Evolutionary conservation across 805 yeast genomes (phyloP), one percentile per base, ranked within the genome.

Genomic region (Barnettozyma pratensis): DNA sequence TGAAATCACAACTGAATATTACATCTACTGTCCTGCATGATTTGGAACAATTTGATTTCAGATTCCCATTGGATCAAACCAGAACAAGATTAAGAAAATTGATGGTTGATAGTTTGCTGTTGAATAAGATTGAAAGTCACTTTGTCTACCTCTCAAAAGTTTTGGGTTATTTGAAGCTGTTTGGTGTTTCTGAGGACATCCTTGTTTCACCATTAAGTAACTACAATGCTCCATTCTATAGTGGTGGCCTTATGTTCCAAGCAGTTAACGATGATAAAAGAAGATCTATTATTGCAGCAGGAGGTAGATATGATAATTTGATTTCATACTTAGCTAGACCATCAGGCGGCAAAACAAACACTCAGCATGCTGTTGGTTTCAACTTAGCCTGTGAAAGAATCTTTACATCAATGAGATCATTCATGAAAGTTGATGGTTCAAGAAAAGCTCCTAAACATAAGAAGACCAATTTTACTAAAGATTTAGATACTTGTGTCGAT

Each of bases 251-350:
- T 2, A 89, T 94, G 96, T 94, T 92, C 62, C 96, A 89, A 56
- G 88, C 87, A 0, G 77, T 89, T 29, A 19, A 7, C 1, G 77
- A 81, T 54, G 85, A 87, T 47, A 83, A 81, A 52, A 73, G 60
- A 62, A 60, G 48, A 55, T 70, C 62, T 38, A 53, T 84, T 32
- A 70, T 94, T 38, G 94, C 94, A 12, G 92, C 94, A 0, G 99
- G 99, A 41, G 99, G 99, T 3, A 72, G 99, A 37, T 94, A 90
- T 61, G 98, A 92, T 59, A 71, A 73, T 25, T 72, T 94, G 54
- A 78, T 90, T 11, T 71, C 79, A 3, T 74, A 82, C 14, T 74
- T 89, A 51, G 78, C 92, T 0, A 81, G 87, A 54, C 75, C 80
- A 1, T 67, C 78, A 50, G 62, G 72, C 25, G 65, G 62, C 4